Evolutionary conservation across 2,329 filamentous ascomycete species (phyloP), one percentile per base, ranked within the genome.

Genomic region (Clonostachys chloroleuca): DNA sequence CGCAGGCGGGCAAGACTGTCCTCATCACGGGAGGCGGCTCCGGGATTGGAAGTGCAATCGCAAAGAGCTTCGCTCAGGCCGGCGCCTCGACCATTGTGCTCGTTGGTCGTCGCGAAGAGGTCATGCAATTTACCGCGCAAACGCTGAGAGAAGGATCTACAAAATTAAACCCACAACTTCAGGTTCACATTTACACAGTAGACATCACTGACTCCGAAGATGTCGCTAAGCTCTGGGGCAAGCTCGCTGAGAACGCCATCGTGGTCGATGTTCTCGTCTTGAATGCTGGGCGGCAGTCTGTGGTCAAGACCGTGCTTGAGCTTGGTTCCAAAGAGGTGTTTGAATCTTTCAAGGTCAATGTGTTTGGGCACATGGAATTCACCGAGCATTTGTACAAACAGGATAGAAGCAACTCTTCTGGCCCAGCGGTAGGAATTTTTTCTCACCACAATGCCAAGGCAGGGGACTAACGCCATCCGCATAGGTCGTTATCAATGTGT

Each of bases 1-100:
- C 60, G 5, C 69, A 75, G 42, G 54, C 59, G 2, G 70, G 70
- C n/a, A 58, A 60, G 16, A 82, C 75, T 1, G 78, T 86, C 6
- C 69, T 89, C 9, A 80, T 90, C 58, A 85, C 81, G 2, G 86
- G 42, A 54, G 51, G 45, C 16, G 47, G 46, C 8, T 39, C 41
- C 18, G 51, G 50, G 4, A 54, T 55, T 34, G 53, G 53, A 14
- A 36, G 45, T 14, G 46, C 43, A 10, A 46, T 46, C 4, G 35
- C 41, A 4, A 24, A 18, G 9, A 30, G 43, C 12, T 55, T 44
- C 42, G 18, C 49, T 34, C 18, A 24, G 9, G 41, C 48, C 14
- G 50, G 52, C 6, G 53, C 52, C 18, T 39, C 39, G 9, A n/a
- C 14, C 10, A 40, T 47, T 7, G 37, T 47, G 6, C 40, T 42